Base-by-base conservation (phyloP, 495 filamentous ascomycete genomes). In the Lasiosphaeria hispida region DNA sequence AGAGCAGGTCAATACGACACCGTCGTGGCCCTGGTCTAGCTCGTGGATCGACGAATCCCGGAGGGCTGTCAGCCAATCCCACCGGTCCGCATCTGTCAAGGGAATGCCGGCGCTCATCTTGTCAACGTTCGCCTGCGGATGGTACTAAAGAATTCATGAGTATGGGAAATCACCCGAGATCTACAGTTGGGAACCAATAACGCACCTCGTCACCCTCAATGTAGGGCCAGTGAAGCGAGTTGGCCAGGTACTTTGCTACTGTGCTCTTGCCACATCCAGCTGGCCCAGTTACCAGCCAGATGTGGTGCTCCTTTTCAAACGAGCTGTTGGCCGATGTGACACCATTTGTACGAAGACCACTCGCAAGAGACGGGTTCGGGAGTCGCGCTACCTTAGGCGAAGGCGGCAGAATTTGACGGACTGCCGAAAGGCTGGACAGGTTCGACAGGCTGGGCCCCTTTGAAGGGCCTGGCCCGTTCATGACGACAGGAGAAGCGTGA, bases 221-320 rank as follows among this genome's bases (percentile, higher is more conserved):
- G 71, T 91, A 99, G 4, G 89, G 89, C 36, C 94, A 69, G 33
- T 83, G 76, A 13, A 97, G 81, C 35, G 83, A 73, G 10, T 83
- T 76, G 53, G 90, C 85, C 38, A 99, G 74, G 68, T 85, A 83
- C 61, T 89, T 79, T 51, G 91, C 95, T 42, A 97, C 87, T 9
- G 94, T 96, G 64, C 87, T 95, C 77, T 99, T 99, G 40, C 95
- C 95, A 65, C 92, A 96, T 11, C 95, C 95, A 14, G 95, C 92
- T 13, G 95, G 95, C 7, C 95, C 95, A 0, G 94, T 96, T n/a
- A 99, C 90, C 60, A 97, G 85, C 87, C 90, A 96, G 71, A 99
- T 96, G 70, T 97, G 92, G 60, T 89, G 89, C 59, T 85, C 71
- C 54, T 68, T 68, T 37, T 66, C 54, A 7, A 57, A 50, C 33